Conservation (phyloP, 2,329 filamentous ascomycete genomes). For the Chrysosporium keratinophilum region DNA sequence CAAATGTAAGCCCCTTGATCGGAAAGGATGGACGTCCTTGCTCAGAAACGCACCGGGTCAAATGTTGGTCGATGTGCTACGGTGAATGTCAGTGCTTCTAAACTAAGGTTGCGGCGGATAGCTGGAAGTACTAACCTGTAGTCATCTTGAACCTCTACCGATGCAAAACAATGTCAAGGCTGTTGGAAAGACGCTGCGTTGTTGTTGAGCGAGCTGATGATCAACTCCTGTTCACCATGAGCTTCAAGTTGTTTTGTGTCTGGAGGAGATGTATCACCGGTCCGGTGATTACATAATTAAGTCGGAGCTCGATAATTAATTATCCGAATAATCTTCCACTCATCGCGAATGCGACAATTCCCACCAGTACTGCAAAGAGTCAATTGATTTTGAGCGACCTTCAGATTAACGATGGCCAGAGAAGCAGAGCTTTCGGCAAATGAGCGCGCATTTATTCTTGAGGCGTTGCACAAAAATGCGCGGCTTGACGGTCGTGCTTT, state of each 20-base stretch:
- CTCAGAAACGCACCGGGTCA: constrained; percentile 57
- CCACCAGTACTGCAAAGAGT: too few species aligned
- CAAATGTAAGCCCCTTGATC: constrained; percentile 20
- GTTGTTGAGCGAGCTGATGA: not conserved
- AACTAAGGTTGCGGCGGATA: not conserved
- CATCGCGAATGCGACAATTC: too few species aligned
- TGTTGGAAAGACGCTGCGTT: not conserved
- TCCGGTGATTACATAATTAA: too few species aligned
- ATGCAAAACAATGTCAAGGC: not conserved
- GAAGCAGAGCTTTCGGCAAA: constrained; percentile 65
- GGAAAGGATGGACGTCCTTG: not conserved
- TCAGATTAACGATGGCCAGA: constrained; percentile 13
- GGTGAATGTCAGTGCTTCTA: constrained; percentile 22
- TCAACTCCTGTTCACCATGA: too few species aligned
- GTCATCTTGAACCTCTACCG: constrained; percentile 25
- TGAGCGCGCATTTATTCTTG: constrained; percentile 73
- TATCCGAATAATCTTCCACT: too few species aligned
- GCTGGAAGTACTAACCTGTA: constrained; percentile 27
- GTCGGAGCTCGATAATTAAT: too few species aligned
- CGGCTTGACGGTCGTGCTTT: constrained; percentile 75
- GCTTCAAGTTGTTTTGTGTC: too few species aligned
- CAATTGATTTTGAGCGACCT: not conserved
- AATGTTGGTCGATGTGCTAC: constrained; percentile 78
- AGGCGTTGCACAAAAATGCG: constrained; percentile 69
- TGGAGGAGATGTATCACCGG: too few species aligned